Base-by-base conservation (phyloP, 2,329 filamentous ascomycete genomes). In the Epichloe sylvatica region DNA sequence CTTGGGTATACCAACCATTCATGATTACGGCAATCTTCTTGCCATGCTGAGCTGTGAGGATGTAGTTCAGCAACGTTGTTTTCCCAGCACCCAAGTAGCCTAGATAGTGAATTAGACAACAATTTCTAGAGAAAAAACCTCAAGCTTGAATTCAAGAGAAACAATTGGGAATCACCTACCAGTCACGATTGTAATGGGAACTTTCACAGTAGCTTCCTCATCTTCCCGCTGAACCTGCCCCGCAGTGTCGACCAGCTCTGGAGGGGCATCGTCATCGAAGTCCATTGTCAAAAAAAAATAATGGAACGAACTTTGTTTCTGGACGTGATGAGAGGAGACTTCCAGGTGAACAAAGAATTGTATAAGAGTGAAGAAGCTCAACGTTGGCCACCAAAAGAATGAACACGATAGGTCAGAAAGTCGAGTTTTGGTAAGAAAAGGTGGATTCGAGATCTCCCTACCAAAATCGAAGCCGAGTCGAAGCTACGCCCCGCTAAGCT, bases 1-100 rank as follows among this genome's bases (percentile, higher is more conserved):
- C 13, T 15, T 25, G 6, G 13, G 17, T 13, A 17, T 21, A 48
- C 46, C 19, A 52, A 62, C 87, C 89, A 66, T 98, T 98, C 71
- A 98, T 79, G 51, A 98, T 97, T 13, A 98, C 92, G 11, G 92
- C 92, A 64, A 98, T 92, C 62, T 89, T 95, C 74, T 97, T 97
- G 65, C 91, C 91, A 74, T 98, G 92, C 53, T 91, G 83, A 51
- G 90, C 89, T 30, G 85, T 94, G 47, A 98, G 73, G 53, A 98
- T 97, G 65, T 97, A 95, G 65, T 98, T 97, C 51, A 98, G 73
- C 33, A 97, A 69, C 0, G 91, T 97, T 0, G 91, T 97, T 68
- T 98, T 98, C 17, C 92, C 92, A 8, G 92, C 88, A 17, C 92
- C 92, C 4, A 98, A 77, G 62, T 98, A 98, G 3, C 92, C 88